Evolutionary conservation across 1,284 basidiomycete species (phyloP).

Genomic region (Polyporus tsugae): DNA sequence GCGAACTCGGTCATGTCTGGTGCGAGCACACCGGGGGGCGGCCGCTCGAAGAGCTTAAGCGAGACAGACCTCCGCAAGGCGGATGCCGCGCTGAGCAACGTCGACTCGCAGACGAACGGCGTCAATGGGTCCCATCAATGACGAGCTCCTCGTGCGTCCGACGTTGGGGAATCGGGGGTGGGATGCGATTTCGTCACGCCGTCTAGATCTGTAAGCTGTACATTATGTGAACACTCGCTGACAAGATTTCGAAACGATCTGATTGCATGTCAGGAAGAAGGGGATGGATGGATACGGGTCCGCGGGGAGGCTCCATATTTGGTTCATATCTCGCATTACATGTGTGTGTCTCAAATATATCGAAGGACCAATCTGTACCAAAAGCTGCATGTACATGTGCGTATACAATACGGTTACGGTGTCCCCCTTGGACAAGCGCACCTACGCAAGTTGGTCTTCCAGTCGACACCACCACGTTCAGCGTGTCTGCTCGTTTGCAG

Average conservation of each 20-base stretch:
- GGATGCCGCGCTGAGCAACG: conserved; percentile 83
- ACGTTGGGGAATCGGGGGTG: too few species aligned
- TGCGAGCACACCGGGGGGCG: conserved; percentile 88
- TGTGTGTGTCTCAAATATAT: background rate
- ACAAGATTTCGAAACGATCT: conserved; percentile 1
- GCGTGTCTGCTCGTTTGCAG: too few species aligned
- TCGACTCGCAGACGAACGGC: conserved; percentile 44
- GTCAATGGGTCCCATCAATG: conserved; percentile 40
- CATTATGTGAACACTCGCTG: background rate
- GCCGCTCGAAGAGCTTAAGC: conserved; percentile 77
- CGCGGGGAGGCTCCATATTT: background rate
- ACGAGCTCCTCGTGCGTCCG: background rate
- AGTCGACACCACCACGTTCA: too few species aligned
- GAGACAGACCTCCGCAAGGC: conserved; percentile 86
- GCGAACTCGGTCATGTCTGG: conserved; percentile 89
- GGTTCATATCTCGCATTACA: background rate
- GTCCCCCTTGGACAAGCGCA: too few species aligned
- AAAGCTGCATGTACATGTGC: too few species aligned
- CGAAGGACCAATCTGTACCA: background rate
- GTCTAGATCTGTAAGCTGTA: conserved; percentile 3
- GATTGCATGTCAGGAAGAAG: background rate
- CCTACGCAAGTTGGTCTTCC: too few species aligned
- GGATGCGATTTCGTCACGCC: background rate
- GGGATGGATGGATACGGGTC: background rate
- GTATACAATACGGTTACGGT: too few species aligned